Conservation (phyloP, 306 rosid genomes). For the Cucumis melo region DNA sequence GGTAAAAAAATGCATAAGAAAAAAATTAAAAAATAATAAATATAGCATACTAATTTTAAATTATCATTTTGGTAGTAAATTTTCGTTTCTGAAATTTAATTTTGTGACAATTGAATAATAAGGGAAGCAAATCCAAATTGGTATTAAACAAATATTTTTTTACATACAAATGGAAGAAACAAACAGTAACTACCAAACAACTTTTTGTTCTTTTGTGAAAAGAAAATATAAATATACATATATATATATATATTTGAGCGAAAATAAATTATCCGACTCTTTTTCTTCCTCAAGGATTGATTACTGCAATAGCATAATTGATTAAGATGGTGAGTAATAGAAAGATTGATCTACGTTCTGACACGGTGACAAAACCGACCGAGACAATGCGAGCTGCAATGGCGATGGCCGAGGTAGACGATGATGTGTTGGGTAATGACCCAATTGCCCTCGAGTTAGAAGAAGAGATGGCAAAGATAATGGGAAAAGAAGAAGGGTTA, state of each 20-base stretch:
- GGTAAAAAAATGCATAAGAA: too few species aligned
- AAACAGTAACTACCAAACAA: too few species aligned
- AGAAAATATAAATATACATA: background rate
- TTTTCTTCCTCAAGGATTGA: background rate
- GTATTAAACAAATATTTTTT: too few species aligned
- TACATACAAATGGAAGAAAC: too few species aligned
- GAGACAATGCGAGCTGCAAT: conserved; percentile 77
- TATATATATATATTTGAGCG: too few species aligned
- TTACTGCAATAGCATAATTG: background rate
- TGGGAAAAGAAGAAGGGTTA: conserved; percentile 75
- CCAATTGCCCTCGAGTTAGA: conserved; percentile 59
- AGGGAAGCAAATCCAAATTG: too few species aligned
- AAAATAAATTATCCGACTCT: background rate
- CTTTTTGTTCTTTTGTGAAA: too few species aligned
- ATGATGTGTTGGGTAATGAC: conserved; percentile 60
- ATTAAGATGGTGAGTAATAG: conserved; percentile 35
- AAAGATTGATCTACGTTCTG: conserved; percentile 77
- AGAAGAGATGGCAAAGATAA: conserved; percentile 51
- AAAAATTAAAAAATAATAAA: too few species aligned
- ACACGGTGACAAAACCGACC: conserved; percentile 80
- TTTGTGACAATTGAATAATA: too few species aligned
- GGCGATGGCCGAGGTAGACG: conserved; percentile 53
- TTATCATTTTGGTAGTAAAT: too few species aligned
- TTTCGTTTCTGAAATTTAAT: too few species aligned
- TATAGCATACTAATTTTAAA: too few species aligned